Evolutionary conservation across 176 grass and related monocot genomes (phyloP), one percentile per base, ranked within the genome.

Genomic region (Aegilops sharonensis): DNA sequence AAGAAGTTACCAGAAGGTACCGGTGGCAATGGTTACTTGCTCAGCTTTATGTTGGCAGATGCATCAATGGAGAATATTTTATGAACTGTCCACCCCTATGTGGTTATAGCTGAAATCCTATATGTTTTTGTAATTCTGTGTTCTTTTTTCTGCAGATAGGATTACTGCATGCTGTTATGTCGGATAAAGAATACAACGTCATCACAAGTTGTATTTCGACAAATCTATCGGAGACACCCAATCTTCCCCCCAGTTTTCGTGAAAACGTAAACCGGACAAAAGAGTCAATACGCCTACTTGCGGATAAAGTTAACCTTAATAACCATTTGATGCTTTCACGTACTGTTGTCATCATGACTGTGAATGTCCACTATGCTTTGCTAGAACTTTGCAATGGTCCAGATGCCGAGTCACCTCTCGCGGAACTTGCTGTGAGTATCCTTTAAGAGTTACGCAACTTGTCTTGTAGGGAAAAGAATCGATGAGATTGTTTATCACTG

Each of bases 181-280:
- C 93, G 65, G 90, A 94, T 89, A 98, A 95, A 81, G 96, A 98
- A 85, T 98, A 98, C 85, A 89, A 85, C 92, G 93, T 98, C 62
- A 95, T 92, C 75, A 91, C 90, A 77, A 94, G 79, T 75, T 98
- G 96, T 86, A 84, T 95, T 87, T 93, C 90, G 0, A 95, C 92
- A 86, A 98, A 98, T 79, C 73, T 98, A 32, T 91, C 93, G 11
- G 96, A 98, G 85, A 36, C 88, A 12, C 96, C 96, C 45, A 98
- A 95, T 65, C 84, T 94, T 79, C 96, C 96, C 18, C 96, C 93
- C 70, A 92, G 92, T 89, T 98, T 98, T 60, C 93, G 96, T 77
- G 96, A 91, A 72, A 92, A 94, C 81, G 80, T 90, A 60, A 86
- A 79, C 68, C 84, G 88, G 78, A 94, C 92, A 84, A 98, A 92